Percentiles rank a stretch among this genome's conserved stretches.
Conservation (phyloP, 495 filamentous ascomycete species). For the Letharia columbiana region DNA sequence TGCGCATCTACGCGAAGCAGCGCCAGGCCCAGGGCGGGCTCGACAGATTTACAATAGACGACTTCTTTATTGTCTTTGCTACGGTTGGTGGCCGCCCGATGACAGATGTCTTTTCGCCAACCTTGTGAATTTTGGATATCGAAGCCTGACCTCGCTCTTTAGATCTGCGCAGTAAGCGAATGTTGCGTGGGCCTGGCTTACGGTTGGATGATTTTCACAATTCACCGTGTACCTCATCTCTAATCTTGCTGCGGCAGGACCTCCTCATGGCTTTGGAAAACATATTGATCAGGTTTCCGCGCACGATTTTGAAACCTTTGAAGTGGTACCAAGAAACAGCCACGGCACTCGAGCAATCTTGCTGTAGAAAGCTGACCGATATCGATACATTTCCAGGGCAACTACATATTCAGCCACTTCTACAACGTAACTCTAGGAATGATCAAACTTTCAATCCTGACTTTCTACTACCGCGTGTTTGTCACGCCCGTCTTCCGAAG, state of each 20-base stretch:
- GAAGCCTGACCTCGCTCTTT: background rate
- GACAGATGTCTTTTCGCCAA: background rate
- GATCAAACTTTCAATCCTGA: constrained; percentile 31
- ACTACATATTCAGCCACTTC: constrained; percentile 11
- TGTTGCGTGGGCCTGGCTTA: constrained; percentile 1
- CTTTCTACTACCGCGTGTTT: constrained; percentile 31
- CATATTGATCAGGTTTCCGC: constrained; percentile 19
- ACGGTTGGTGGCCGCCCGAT: background rate
- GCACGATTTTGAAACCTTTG: constrained; percentile 17
- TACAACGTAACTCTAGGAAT: constrained; percentile 22
- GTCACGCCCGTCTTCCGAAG: constrained; percentile 23
- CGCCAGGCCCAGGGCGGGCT: constrained; percentile 8
- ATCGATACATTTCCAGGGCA: background rate
- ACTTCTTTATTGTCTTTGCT: constrained; percentile 11
- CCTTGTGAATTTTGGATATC: too few species aligned
- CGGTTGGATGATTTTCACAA: background rate
- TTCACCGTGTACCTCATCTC: background rate
- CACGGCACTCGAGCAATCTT: background rate
- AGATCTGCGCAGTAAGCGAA: constrained; percentile 2
- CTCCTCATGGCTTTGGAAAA: constrained; percentile 24
- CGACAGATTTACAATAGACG: constrained; percentile 21
- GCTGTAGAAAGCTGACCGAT: background rate
- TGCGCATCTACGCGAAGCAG: constrained; percentile 22
- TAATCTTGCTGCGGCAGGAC: constrained; percentile 19
- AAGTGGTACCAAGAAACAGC: constrained; percentile 13